These are phyloP conservation scores for Helminthosporium solani DNA, from an alignment of 2,329 filamentous ascomycete genomes.

Conservation along the genomic window DNA sequence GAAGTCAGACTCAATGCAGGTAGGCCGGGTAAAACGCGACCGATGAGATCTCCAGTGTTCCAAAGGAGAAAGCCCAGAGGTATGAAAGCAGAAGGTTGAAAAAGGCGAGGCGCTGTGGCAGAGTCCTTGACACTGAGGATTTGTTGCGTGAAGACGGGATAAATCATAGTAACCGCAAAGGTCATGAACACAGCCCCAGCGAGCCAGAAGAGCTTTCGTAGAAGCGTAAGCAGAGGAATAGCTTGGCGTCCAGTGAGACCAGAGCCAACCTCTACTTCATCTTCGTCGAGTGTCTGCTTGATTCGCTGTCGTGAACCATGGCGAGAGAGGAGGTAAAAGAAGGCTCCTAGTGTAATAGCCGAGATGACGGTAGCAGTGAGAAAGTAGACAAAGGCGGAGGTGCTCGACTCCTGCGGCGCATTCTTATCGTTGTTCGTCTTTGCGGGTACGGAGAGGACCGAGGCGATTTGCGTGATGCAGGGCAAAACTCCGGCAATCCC, in stretches of 20 bases:
- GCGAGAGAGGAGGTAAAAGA: constrained; percentile 69
- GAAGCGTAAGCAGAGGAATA: constrained; percentile 64
- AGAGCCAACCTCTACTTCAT: constrained; percentile 25
- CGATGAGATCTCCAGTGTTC: constrained; percentile 84
- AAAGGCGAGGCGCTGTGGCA: constrained; percentile 55
- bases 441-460: constrained; percentile 67
- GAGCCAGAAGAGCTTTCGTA: constrained; percentile 77
- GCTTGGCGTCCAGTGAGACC: constrained; percentile 41
- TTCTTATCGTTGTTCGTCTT: constrained; percentile 40
- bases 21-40: constrained; percentile 67
- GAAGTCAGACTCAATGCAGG: constrained; percentile 58
- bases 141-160: constrained; percentile 79
- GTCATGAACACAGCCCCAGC: constrained; percentile 75
- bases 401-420: constrained; percentile 50
- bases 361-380: constrained; percentile 81
- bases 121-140: constrained; percentile 47
- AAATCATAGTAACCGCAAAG: constrained; percentile 88
- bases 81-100: constrained; percentile 77
- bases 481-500: constrained; percentile 89
- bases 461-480: constrained; percentile 80
- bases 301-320: constrained; percentile 37
- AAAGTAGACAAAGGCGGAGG: constrained; percentile 87
- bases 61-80: constrained; percentile 88
- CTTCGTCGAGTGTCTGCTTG: constrained; percentile 20
- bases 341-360: constrained; percentile 66